These are phyloP conservation scores for Artomyces pyxidatus DNA, from an alignment of 768 basidiomycete genomes.

Conservation along the genomic window DNA sequence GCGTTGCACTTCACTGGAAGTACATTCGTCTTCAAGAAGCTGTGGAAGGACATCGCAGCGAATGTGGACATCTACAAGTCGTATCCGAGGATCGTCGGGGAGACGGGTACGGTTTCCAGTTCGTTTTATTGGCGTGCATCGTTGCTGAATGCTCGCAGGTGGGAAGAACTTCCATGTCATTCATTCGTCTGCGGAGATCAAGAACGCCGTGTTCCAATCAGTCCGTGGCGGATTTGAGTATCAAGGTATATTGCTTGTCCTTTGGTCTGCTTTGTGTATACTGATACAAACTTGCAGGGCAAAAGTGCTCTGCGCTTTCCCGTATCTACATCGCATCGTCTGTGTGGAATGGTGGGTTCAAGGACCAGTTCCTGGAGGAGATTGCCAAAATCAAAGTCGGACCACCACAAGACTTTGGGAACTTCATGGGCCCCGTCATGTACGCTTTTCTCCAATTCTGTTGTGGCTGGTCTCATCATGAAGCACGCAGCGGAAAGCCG, in stretches of 20 bases:
- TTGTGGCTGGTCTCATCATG: not conserved
- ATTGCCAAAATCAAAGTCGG: slow-evolving; percentile 84
- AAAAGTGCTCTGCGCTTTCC: slow-evolving; percentile 95
- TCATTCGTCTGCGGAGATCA: slow-evolving; percentile 79
- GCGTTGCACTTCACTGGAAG: slow-evolving; percentile 96
- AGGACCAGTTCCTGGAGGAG: slow-evolving; percentile 65
- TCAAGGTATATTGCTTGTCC: slow-evolving; percentile 46
- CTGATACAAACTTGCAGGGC: slow-evolving; percentile 38
- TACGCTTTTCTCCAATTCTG: slow-evolving; percentile 25
- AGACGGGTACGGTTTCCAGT: slow-evolving; percentile 49
- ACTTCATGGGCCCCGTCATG: slow-evolving; percentile 98
- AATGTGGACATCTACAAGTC: slow-evolving; percentile 83
- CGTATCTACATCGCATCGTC: slow-evolving; percentile 85
- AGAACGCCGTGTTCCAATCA: slow-evolving; percentile 84
- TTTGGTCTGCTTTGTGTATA: not conserved
- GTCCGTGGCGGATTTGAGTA: slow-evolving; percentile 93
- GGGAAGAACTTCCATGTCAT: slow-evolving; percentile 99
- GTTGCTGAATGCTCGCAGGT: slow-evolving; percentile 25
- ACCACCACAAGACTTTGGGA: slow-evolving; percentile 58
- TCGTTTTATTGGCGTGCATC: not conserved
- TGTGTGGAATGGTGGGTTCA: slow-evolving; percentile 83
- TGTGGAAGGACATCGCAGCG: slow-evolving; percentile 91
- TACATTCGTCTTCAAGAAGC: slow-evolving; percentile 86
- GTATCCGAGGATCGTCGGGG: slow-evolving; percentile 95
- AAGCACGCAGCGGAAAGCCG: slow-evolving; percentile 53